These are phyloP conservation scores for Auricularia cornea DNA, from an alignment of 768 basidiomycete genomes.

Conservation along the genomic window DNA sequence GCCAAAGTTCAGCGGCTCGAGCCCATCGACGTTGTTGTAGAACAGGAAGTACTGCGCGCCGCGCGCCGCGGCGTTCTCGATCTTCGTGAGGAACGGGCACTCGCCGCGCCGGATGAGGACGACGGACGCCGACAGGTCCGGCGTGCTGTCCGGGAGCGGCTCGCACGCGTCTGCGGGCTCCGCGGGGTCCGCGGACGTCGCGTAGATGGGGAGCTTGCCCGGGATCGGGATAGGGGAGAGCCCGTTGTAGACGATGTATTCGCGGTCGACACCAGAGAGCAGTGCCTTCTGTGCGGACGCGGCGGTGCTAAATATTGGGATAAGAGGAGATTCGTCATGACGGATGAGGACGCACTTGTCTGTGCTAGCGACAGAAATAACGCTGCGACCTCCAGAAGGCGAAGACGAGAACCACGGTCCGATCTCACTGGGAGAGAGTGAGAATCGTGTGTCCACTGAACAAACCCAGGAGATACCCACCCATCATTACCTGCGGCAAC, in stretches of 20 bases:
- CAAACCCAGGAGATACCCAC: neutral
- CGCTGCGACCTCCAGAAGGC: conserved; percentile 45
- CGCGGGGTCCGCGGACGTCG: conserved; percentile 47
- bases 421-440: conserved; percentile 20
- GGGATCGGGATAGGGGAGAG: conserved; percentile 16
- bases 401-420: conserved; percentile 56
- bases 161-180: conserved; percentile 51
- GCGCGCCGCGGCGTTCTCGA: neutral
- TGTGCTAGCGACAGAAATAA: conserved; percentile 34
- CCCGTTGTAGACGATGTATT: neutral
- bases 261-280: neutral
- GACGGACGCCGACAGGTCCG: conserved; percentile 45
- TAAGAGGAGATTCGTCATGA: neutral
- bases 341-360: conserved; percentile 30
- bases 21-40: neutral
- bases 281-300: neutral
- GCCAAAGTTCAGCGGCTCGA: conserved; percentile 10
- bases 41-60: neutral
- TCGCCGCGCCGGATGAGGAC: conserved; percentile 51
- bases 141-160: conserved; percentile 42
- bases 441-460: neutral
- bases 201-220: conserved; percentile 45
- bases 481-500: conserved; percentile 42
- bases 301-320: neutral
- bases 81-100: conserved; percentile 39